Evolutionary conservation across 352 stramenopile genomes (phyloP), one percentile per base, ranked within the genome.

Genomic region (Globisporangium nagaii): DNA sequence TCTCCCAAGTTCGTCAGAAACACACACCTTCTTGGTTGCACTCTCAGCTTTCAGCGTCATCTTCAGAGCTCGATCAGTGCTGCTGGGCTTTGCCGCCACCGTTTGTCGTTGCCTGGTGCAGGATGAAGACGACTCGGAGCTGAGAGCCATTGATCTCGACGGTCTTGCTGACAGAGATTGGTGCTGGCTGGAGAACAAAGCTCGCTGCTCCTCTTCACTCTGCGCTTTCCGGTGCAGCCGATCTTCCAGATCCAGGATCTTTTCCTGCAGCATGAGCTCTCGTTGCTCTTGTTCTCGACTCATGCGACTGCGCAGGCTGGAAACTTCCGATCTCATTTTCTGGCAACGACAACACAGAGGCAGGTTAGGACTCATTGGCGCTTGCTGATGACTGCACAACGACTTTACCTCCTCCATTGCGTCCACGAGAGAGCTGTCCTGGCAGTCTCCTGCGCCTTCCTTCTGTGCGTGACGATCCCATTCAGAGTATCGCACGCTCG

Each of bases 141-240:
- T 49, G 8, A 27, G 31, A 19, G 39, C 31, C 8, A 45, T 35
- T 15, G 53, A 46, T 13, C 42, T 34, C n/a, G 36, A 30, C 27
- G 36, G 24, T 5, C 47, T 34, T 12, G 19, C 12, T 32, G 22
- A 22, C 27, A 19, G 20, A 9, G 15, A n/a, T 22, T n/a, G 25
- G 0, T 31, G 30, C 4, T 47, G 54, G n/a, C 30, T 55, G 3
- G 57, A 25, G 34, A 64, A 54, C 35, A 59, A 32, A 2, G 34
- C 35, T 9, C 35, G 31, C 10, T 40, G 42, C 27, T 64, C 50
- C 6, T 64, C 57, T 49, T 64, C 49, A 19, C 57, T 53, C 19
- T 64, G 49, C 6, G 28, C n/a, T 30, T 55, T 47, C 12, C 42
- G 57, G 20, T 39, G 25, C 24, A 64, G 42, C 25, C 42, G 49